These are phyloP conservation scores for Medicago lupulina DNA, from an alignment of 306 rosid genomes.

Conservation along the genomic window DNA sequence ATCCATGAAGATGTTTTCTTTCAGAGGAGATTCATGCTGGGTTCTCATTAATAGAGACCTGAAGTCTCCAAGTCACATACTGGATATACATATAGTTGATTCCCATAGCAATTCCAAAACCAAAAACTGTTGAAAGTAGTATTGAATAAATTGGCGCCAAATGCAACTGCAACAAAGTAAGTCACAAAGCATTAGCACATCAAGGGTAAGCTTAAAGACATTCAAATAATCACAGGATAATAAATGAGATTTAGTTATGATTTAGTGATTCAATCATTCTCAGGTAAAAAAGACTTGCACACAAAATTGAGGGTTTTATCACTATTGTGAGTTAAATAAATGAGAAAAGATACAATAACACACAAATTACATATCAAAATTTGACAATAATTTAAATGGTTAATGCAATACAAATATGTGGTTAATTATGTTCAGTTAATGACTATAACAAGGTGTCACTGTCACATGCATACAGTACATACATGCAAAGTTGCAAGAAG, in stretches of 20 bases:
- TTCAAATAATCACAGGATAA: constrained; percentile 15
- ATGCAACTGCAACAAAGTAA: constrained; percentile 69
- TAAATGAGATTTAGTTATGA: not conserved
- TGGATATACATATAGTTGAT: constrained; percentile 70
- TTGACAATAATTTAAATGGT: no score
- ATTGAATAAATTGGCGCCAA: constrained; percentile 72
- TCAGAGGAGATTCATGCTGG: constrained; percentile 55
- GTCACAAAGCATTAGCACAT: constrained; percentile 33
- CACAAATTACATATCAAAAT: no score
- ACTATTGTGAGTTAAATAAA: no score
- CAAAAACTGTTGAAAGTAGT: constrained; percentile 73
- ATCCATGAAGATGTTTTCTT: constrained; percentile 36
- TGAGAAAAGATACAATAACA: no score
- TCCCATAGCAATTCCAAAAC: constrained; percentile 82
- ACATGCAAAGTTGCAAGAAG: not conserved
- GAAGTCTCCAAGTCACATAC: constrained; percentile 72
- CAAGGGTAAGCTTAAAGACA: constrained; percentile 8
- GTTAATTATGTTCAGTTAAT: no score
- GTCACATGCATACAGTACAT: not conserved
- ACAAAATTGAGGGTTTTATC: no score
- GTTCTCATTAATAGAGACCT: constrained; percentile 52
- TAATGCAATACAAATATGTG: no score
- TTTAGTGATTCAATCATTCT: not conserved
- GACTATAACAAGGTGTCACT: no score
- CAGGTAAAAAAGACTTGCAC: not conserved